Conservation (phyloP, 164 flowering plant species). For the Sedum album region DNA sequence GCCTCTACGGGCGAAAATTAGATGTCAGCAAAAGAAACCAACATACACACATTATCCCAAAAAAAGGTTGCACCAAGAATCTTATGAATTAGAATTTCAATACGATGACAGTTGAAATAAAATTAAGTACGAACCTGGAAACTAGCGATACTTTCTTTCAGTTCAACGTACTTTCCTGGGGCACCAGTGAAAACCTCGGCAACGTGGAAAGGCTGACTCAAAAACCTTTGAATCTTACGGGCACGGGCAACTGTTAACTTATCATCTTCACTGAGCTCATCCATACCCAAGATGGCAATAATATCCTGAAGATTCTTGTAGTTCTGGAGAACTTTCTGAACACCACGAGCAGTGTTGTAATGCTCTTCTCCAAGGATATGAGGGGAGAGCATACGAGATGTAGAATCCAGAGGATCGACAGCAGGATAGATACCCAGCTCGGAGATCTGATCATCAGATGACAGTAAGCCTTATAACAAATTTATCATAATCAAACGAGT, state of each 20-base stretch:
- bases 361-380: slow-evolving; percentile 68
- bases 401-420: slow-evolving; percentile 71
- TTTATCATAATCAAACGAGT: not conserved
- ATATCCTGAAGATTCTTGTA: slow-evolving; percentile 96
- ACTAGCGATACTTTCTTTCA: slow-evolving; percentile 83
- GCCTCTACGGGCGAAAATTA: not conserved
- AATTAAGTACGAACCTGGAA: slow-evolving; percentile 69
- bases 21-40: not conserved
- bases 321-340: slow-evolving; percentile 75
- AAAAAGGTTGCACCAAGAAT: not conserved
- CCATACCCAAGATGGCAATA: slow-evolving; percentile 98
- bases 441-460: slow-evolving; percentile 50
- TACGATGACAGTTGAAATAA: not conserved
- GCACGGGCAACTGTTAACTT: slow-evolving; percentile 94
- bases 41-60: not conserved
- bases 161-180: slow-evolving; percentile 87
- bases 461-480: not conserved
- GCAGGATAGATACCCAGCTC: slow-evolving; percentile 92
- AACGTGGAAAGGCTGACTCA: slow-evolving; percentile 97
- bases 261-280: slow-evolving; percentile 96
- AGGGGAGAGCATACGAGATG: slow-evolving; percentile 77
- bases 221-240: slow-evolving; percentile 78
- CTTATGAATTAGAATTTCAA: not conserved
- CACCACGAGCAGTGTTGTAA: slow-evolving; percentile 77
- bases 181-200: slow-evolving; percentile 98